These are phyloP conservation scores for Micractinium sp. DNA, from an alignment of 139 green algal species.

Conservation along the genomic window DNA sequence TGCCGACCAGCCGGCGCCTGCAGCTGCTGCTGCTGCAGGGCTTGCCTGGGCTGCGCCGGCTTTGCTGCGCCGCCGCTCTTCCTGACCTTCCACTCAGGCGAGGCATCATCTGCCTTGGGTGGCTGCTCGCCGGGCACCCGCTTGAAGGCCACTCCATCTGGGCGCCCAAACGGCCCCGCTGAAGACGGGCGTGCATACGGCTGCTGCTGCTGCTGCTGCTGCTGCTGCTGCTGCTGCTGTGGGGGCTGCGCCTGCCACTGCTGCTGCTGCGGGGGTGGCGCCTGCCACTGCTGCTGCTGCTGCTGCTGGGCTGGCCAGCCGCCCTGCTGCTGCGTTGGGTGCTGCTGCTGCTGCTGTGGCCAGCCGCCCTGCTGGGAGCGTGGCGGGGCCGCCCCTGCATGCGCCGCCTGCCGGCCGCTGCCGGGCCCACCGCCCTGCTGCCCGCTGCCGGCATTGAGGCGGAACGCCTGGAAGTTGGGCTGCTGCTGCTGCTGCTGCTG, in stretches of 20 bases:
- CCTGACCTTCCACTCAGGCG: constrained; percentile 20
- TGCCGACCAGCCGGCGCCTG: neutral
- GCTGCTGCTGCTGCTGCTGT: too few species aligned
- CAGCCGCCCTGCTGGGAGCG: neutral
- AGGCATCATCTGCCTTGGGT: neutral
- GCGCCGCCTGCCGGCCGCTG: neutral
- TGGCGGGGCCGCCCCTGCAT: neutral
- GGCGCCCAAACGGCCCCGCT: constrained; percentile 15
- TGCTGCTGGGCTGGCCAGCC: neutral
- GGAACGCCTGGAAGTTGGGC: constrained; percentile 5
- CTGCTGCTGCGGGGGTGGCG: neutral
- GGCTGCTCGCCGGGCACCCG: neutral
- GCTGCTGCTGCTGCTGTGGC: neutral
- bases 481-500: constrained; percentile 4
- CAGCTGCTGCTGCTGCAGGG: neutral
- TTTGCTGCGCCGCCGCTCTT: constrained; percentile 1
- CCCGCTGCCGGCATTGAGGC: neutral
- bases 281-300: constrained; percentile 19
- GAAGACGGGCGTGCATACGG: neutral
- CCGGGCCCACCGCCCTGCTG: neutral
- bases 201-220: neutral
- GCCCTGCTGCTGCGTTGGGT: neutral
- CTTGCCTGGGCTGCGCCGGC: neutral
- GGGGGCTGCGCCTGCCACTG: neutral
- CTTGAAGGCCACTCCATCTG: neutral